Conservation (phyloP, 805 yeast genomes). For the Yarrowia phangngaensis region DNA sequence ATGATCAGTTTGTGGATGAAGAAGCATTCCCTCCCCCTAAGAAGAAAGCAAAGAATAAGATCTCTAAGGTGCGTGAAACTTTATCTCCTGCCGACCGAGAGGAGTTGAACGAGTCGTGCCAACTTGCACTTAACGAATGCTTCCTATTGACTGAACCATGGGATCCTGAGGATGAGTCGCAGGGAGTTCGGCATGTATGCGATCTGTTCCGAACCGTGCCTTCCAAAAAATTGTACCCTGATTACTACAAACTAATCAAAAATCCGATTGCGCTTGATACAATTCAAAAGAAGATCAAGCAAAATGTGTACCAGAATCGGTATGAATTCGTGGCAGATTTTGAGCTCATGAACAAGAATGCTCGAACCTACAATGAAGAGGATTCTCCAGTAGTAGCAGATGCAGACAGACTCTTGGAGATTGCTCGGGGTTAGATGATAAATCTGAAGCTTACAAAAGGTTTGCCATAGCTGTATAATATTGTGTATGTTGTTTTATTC, state of each 20-base stretch:
- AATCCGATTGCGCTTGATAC: constrained; percentile 58
- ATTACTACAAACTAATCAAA: constrained; percentile 65
- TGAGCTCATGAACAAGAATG: constrained; percentile 58
- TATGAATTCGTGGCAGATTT: constrained; percentile 52
- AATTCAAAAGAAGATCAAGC: constrained; percentile 48
- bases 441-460: too few species aligned
- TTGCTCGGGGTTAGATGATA: constrained; percentile 23
- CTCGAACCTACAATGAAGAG: constrained; percentile 64
- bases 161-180: constrained; percentile 27
- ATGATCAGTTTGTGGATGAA: constrained; percentile 28
- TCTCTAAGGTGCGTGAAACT: constrained; percentile 28
- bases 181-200: not conserved
- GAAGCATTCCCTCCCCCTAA: constrained; percentile 20
- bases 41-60: constrained; percentile 29
- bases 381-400: constrained; percentile 61
- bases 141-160: constrained; percentile 29
- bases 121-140: constrained; percentile 28
- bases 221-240: constrained; percentile 71
- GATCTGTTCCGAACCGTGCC: constrained; percentile 63
- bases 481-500: too few species aligned
- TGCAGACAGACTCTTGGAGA: constrained; percentile 41
- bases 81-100: constrained; percentile 14
- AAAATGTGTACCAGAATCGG: constrained; percentile 40
- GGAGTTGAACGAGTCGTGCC: constrained; percentile 26
- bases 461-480: too few species aligned